Conservation (phyloP, 768 basidiomycete genomes). For the Lyophyllum decastes region DNA sequence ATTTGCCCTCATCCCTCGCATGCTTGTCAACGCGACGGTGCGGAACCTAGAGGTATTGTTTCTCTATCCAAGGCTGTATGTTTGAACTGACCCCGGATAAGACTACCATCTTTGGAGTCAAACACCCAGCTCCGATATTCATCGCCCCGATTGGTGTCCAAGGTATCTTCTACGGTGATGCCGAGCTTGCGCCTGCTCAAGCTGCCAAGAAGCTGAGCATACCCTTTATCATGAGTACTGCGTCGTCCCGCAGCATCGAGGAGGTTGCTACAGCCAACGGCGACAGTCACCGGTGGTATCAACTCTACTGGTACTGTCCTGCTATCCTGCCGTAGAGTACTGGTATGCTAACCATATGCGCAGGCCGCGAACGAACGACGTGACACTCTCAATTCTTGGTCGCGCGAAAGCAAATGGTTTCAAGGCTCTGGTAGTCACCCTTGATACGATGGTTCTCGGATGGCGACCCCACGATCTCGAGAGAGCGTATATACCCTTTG, state of each 20-base stretch:
- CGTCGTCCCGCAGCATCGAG: slow-evolving; percentile 72
- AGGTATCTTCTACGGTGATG: slow-evolving; percentile 69
- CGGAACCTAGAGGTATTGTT: slow-evolving; percentile 57
- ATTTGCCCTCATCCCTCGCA: slow-evolving; percentile 79
- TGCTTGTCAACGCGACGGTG: slow-evolving; percentile 63
- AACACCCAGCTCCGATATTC: slow-evolving; percentile 59
- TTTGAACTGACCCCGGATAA: slow-evolving; percentile 21
- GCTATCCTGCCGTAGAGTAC: not conserved
- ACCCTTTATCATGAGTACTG: slow-evolving; percentile 77
- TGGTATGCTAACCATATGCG: slow-evolving; percentile 2
- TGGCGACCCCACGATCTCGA: slow-evolving; percentile 80
- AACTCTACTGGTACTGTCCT: slow-evolving; percentile 72
- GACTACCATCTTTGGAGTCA: slow-evolving; percentile 75
- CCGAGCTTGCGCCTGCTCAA: slow-evolving; percentile 68
- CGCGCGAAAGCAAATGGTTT: slow-evolving; percentile 70
- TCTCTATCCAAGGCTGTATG: not conserved
- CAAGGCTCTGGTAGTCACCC: slow-evolving; percentile 72
- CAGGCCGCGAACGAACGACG: slow-evolving; percentile 64
- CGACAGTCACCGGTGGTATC: slow-evolving; percentile 72
- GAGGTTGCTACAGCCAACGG: slow-evolving; percentile 74
- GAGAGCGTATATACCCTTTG: slow-evolving; percentile 64
- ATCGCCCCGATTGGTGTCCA: slow-evolving; percentile 81
- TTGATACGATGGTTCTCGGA: slow-evolving; percentile 73
- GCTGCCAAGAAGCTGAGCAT: slow-evolving; percentile 65
- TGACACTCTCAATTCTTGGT: slow-evolving; percentile 63